Base-by-base conservation (phyloP, 345 rosid species). In the Jatropha curcas region DNA sequence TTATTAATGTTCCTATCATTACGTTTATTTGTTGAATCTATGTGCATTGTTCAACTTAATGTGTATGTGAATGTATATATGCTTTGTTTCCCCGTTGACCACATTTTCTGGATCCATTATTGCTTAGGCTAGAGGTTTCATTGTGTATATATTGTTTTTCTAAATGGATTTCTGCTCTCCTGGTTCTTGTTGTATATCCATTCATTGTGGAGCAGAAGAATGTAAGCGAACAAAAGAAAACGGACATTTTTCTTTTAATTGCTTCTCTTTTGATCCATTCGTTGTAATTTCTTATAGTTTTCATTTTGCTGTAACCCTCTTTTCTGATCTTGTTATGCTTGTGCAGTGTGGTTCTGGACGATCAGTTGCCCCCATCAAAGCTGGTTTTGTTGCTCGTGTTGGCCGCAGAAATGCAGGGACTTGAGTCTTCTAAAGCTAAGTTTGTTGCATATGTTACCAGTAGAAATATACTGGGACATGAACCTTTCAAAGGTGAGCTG, bases 361-460 rank as follows among this genome's bases (percentile, higher is more conserved):
- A 75, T 95, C 99, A 33, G 98, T 95, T 78, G 91, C 97, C 31
- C 98, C 87, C 33, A 95, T 95, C 76, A 93, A 93, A 83, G 91
- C 94, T 77, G 98, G 99, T 70, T 95, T 89, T 39, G 94, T 91
- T 69, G 99, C 99, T 24, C 97, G 94, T 70, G 98, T 92, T 74
- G 98, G 98, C 64, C 92, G 98, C 17, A 87, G 96, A 70, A 92
- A 84, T 64, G 66, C 90, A 20, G 88, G 87, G 68, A 82, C 93
- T 30, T 92, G 58, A 81, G 75, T 28, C 30, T 60, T 57, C 45
- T 14, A 19, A 64, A 39, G 61, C 53, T 22, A 28, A 71, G 39
- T 70, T 57, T 27, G 43, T 59, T 30, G 63, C 39, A 19, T 59
- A 39, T 17, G 35, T 14, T 56, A 58, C 35, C 20, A 28, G 63